Evolutionary conservation across 2,329 filamentous ascomycete genomes (phyloP), one percentile per base, ranked within the genome.

Genomic region (Lachnellula occidentalis): DNA sequence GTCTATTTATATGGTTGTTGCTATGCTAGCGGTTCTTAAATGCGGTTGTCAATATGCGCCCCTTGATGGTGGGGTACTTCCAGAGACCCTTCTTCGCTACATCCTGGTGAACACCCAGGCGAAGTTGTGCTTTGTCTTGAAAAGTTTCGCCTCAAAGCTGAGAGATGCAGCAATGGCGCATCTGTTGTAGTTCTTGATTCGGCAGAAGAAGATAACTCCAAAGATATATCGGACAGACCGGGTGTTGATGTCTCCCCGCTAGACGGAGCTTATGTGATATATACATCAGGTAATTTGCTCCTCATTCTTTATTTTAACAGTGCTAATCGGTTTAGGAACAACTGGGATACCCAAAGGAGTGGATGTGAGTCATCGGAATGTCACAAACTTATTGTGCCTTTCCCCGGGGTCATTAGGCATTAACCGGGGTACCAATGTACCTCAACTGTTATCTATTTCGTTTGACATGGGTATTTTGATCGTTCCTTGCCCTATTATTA

Each of bases 311-410:
- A 15, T 5, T 34, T 6, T 2, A 11, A 3, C 24, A 24, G 12
- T 50, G 53, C 52, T 59, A 9, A 59, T 31, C n/a, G 12, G 17
- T 43, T 56, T 24, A 68, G 67, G 67, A 39, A 83, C 79, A 14
- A 95, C 90, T 0, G 91, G 91, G 45, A 78, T 87, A 6, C 91
- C 91, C 49, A 96, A 96, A 77, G 91, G 91, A 67, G 91, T 94
- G 8, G 78, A 83, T 64, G 73, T 83, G 21, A 76, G 74, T 17
- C 81, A 85, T 56, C 66, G 66, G 36, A 80, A 80, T 59, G 77
- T 82, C 17, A 73, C 76, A 15, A 83, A 83, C 64, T 69, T 80
- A 11, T 68, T 82, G 5, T 74, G 76, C 53, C 65, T 76, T 24
- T 71, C 73, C 21, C 80, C 80, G 0, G 78, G 76, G 5, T 75